These are phyloP conservation scores for Sanghuangporus weigelae DNA, from an alignment of 1,284 basidiomycete species.

Conservation along the genomic window DNA sequence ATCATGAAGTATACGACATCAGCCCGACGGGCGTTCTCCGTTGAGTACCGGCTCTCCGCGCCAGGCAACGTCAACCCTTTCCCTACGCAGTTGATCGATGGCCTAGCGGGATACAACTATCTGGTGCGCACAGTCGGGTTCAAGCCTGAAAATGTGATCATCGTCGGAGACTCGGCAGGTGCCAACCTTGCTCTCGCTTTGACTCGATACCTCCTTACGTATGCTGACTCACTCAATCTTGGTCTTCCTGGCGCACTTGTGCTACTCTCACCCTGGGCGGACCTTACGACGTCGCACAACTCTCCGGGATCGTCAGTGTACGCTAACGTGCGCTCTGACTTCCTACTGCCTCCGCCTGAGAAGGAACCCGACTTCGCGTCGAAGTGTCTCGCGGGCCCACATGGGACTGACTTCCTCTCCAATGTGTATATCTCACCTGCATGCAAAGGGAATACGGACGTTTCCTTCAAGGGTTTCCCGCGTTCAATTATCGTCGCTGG, in stretches of 20 bases:
- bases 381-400: background rate
- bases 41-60: constrained; percentile 38
- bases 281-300: constrained; percentile 30
- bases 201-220: constrained; percentile 44
- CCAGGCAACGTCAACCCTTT: constrained; percentile 36
- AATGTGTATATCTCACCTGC: constrained; percentile 29
- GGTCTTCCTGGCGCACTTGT: constrained; percentile 34
- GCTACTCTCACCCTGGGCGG: constrained; percentile 45
- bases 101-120: constrained; percentile 56
- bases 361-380: background rate
- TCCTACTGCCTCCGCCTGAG: background rate
- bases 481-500: constrained; percentile 32
- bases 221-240: constrained; percentile 25
- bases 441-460: constrained; percentile 15
- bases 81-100: constrained; percentile 60
- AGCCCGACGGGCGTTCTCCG: constrained; percentile 38
- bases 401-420: constrained; percentile 12
- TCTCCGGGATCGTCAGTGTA: constrained; percentile 22
- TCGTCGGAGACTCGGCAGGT: constrained; percentile 71
- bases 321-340: constrained; percentile 12
- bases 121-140: constrained; percentile 43
- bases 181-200: constrained; percentile 64
- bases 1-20: constrained; percentile 31
- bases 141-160: constrained; percentile 45
- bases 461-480: constrained; percentile 31